Evolutionary conservation across 495 filamentous ascomycete genomes (phyloP), one percentile per base, ranked within the genome.

Genomic region (Bombardia bombarda): DNA sequence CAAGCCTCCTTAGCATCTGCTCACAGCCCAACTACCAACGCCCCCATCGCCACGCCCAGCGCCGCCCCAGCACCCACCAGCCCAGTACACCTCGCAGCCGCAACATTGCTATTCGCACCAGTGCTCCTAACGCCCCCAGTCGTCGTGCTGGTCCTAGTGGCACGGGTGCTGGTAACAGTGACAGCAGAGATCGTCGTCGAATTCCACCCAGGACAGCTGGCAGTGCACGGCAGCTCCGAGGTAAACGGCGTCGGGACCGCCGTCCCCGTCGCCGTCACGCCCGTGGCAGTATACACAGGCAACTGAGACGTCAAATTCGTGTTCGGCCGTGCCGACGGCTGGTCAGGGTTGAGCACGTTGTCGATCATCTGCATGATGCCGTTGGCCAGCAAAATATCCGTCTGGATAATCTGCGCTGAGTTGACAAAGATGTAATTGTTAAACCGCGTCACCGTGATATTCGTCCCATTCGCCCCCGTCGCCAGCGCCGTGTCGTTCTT

Each of bases 281-380:
- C 55, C 12, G 16, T 23, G 25, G 30, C 32, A 0, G 37, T 38
- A 8, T 77, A 79, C 7, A 65, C 74, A 22, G 69, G 64, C 56
- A 6, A 63, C 62, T 7, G 62, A 51, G 8, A 63, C 40, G 30
- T 42, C 32, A 2, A 76, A 71, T 2, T 49, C 5, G 64, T 40
- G 26, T 47, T 32, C 1, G 78, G 73, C 2, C 49, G 47, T 7
- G 65, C 70, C 12, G 51, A 46, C 9, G 65, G 61, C 36, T 66
- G 68, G 36, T 71, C 60, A n/a, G 77, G 80, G 63, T 77, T 82
- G 40, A 83, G 60, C 22, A 81, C 77, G 63, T 59, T 61, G 56
- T 83, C 75, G 47, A 84, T 75, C 28, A 82, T 64, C 52, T 84
- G 80, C 2, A 84, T 56, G 10, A 86, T 77, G 47, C 83, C 83